Percentiles rank a stretch among this genome's conserved stretches.
phyloP scores from a whole-genome alignment of 2,329 filamentous ascomycete genomes.

The Alternaria infectoria region DNA sequence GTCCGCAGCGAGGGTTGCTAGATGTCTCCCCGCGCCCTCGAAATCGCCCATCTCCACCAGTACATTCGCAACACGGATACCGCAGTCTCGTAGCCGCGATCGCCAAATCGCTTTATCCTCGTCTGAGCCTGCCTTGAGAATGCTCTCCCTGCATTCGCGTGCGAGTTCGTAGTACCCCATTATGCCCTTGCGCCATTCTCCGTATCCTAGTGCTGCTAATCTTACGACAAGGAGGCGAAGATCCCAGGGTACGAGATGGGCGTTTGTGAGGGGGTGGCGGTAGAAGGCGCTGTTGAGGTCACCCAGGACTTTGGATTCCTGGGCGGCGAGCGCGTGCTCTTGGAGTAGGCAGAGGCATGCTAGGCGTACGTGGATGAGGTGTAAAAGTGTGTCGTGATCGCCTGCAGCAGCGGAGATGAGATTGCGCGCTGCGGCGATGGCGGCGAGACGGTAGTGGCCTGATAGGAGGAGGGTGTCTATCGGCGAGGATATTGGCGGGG shows the following conservation, averaged over 20 bases:
- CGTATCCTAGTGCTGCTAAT: conserved; percentile 84
- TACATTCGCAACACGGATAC: conserved; percentile 67
- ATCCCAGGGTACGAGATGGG: conserved; percentile 79
- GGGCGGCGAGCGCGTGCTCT: conserved; percentile 62
- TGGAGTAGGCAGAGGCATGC: conserved; percentile 82
- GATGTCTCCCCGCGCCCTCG: conserved; percentile 75
- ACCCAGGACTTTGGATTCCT: conserved; percentile 68
- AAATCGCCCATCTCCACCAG: conserved; percentile 88
- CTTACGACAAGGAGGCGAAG: conserved; percentile 82
- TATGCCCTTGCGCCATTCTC: conserved; percentile 81
- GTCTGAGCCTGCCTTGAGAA: conserved; percentile 55
- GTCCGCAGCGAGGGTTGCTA: conserved; percentile 62
- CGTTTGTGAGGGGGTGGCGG: conserved; percentile 55
- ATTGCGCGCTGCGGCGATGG: conserved; percentile 68
- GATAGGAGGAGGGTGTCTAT: conserved; percentile 71
- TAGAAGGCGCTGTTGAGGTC: conserved; percentile 64
- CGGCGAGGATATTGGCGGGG: conserved; percentile 65
- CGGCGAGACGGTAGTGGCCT: conserved; percentile 82
- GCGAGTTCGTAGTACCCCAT: conserved; percentile 91
- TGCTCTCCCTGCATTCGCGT: conserved; percentile 71
- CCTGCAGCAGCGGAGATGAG: conserved; percentile 60
- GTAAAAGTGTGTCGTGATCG: conserved; percentile 72
- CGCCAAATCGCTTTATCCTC: conserved; percentile 71
- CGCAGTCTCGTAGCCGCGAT: conserved; percentile 74
- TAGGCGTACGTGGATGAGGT: conserved; percentile 79